phyloP scores from a whole-genome alignment of 495 filamentous ascomycete genomes.

The Xylaria telfairii region DNA sequence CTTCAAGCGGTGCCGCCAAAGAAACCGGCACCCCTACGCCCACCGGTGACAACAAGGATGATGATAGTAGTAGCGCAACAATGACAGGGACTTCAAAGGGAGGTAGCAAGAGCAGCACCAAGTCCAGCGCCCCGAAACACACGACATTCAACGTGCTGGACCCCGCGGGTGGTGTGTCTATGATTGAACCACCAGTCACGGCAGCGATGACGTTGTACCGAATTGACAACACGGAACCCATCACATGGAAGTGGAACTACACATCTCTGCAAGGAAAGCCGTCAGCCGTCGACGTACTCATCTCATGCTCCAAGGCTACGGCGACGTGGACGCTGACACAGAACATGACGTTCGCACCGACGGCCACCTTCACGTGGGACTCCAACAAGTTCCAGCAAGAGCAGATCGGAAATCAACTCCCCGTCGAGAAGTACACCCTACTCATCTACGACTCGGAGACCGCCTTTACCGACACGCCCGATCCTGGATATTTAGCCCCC shows the following conservation, averaged over 20 bases:
- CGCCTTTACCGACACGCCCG: constrained; percentile 64
- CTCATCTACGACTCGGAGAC: constrained; percentile 77
- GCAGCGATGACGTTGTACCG: constrained; percentile 79
- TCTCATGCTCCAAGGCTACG: constrained; percentile 67
- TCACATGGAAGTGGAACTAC: constrained; percentile 96
- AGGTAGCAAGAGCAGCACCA: constrained; percentile 42
- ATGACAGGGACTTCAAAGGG: constrained; percentile 35
- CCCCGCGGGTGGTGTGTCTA: constrained; percentile 75
- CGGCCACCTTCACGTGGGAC: constrained; percentile 71
- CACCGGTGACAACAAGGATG: constrained; percentile 9
- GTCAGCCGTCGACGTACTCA: constrained; percentile 78
- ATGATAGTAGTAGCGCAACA: constrained; percentile 21
- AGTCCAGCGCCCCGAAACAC: constrained; percentile 44
- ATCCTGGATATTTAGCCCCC: constrained; percentile 74
- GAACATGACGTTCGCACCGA: constrained; percentile 58
- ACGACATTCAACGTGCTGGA: constrained; percentile 64
- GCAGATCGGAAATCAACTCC: constrained; percentile 62
- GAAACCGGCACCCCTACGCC: constrained; percentile 24
- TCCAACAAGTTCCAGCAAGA: constrained; percentile 71
- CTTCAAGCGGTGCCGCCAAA: constrained; percentile 19
- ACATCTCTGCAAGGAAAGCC: constrained; percentile 82
- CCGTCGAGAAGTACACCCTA: constrained; percentile 82
- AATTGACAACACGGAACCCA: constrained; percentile 77
- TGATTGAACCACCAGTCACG: constrained; percentile 72
- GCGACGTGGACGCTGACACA: constrained; percentile 58